phyloP scores from a whole-genome alignment of 192 early-diverging fungal genomes.

The Coemansia sp. region DNA sequence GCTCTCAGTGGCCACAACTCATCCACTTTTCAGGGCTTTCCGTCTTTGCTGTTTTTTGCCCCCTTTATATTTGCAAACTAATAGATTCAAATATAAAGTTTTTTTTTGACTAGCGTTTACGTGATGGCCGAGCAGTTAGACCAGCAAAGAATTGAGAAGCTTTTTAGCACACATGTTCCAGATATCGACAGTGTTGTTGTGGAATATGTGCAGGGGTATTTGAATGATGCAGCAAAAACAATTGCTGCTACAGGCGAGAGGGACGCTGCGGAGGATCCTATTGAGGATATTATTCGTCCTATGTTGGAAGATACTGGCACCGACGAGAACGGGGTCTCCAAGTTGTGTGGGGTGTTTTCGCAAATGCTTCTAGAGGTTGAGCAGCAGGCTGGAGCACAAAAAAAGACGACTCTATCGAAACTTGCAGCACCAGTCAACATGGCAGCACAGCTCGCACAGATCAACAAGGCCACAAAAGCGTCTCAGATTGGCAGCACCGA shows the following conservation, averaged over 20 bases:
- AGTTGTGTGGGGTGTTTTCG: conserved; percentile 70
- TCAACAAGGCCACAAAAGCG: conserved; percentile 58
- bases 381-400: conserved; percentile 31
- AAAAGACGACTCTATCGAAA: conserved; percentile 46
- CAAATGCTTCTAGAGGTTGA: conserved; percentile 56
- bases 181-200: conserved; percentile 72
- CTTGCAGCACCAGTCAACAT: conserved; percentile 63
- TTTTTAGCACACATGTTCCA: conserved; percentile 61
- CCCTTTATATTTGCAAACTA: background rate
- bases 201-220: conserved; percentile 75
- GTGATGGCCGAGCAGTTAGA: conserved; percentile 37
- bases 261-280: conserved; percentile 32
- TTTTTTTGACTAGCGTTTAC: conserved; percentile 1
- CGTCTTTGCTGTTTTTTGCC: background rate
- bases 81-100: conserved; percentile 8
- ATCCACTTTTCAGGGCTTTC: no score
- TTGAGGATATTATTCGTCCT: conserved; percentile 64
- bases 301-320: conserved; percentile 70
- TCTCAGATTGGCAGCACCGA: conserved; percentile 57
- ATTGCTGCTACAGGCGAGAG: conserved; percentile 30
- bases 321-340: conserved; percentile 60
- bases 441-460: conserved; percentile 70
- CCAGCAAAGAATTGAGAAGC: conserved; percentile 46
- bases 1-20: background rate
- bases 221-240: conserved; percentile 56